Percentiles rank a stretch among this genome's conserved stretches.
phyloP scores from a whole-genome alignment of 2,329 filamentous ascomycete species.

The Didymella glomerata region DNA sequence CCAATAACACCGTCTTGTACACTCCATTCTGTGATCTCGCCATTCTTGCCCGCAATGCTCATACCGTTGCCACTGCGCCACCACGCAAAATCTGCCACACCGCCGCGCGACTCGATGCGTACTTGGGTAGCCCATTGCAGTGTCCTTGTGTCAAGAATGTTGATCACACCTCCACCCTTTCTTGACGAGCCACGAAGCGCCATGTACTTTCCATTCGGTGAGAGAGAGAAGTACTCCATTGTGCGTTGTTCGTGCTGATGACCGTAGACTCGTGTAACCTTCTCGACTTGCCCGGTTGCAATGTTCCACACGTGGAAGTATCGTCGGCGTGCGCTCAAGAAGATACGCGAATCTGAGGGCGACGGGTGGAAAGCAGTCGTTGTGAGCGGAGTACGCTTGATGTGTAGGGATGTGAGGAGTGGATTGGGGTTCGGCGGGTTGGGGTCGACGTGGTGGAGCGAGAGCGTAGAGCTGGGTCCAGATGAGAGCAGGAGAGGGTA shows the following conservation, averaged over 20 bases:
- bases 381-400: constrained; percentile 82
- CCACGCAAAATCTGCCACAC: constrained; percentile 92
- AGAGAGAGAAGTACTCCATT: constrained; percentile 91
- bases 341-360: constrained; percentile 77
- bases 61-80: constrained; percentile 86
- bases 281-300: constrained; percentile 79
- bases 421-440: constrained; percentile 82
- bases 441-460: constrained; percentile 86
- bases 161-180: constrained; percentile 89
- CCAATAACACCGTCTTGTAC: constrained; percentile 75
- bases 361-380: constrained; percentile 79
- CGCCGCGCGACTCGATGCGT: constrained; percentile 80
- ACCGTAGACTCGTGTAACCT: constrained; percentile 77
- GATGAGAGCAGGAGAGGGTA: constrained; percentile 90
- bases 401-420: constrained; percentile 86
- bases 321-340: constrained; percentile 84
- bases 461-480: constrained; percentile 83
- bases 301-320: constrained; percentile 98
- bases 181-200: constrained; percentile 79
- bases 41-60: constrained; percentile 82
- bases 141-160: constrained; percentile 79
- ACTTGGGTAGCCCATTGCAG: constrained; percentile 89
- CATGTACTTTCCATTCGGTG: constrained; percentile 86
- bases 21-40: constrained; percentile 90
- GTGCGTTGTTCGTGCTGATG: constrained; percentile 82